A percentile compares a stretch with the other conserved stretches of the same genome.
These are phyloP conservation scores for Scenedesmus sp. DNA, from an alignment of 163 green algal genomes.

Conservation along the genomic window DNA sequence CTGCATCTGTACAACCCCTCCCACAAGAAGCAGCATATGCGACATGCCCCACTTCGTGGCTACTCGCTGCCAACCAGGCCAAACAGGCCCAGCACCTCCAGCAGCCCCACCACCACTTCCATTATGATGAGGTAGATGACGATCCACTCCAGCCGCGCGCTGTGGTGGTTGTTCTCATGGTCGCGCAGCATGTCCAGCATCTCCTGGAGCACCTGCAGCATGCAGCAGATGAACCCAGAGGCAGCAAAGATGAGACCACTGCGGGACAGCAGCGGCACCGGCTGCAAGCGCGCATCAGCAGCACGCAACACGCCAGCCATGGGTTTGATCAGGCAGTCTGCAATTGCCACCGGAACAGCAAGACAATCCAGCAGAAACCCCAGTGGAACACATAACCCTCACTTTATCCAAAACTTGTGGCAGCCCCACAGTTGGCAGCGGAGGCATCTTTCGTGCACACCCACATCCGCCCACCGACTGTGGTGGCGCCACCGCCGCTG, in stretches of 20 bases:
- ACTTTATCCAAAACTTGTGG: no score
- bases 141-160: conserved; percentile 85
- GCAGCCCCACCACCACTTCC: conserved; percentile 65
- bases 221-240: not conserved
- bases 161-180: conserved; percentile 85
- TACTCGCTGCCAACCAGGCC: not conserved
- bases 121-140: conserved; percentile 72
- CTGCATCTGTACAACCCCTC: no score
- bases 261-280: not conserved
- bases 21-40: no score
- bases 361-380: no score
- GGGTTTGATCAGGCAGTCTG: no score
- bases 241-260: not conserved
- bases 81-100: conserved; percentile 63
- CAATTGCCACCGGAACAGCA: no score
- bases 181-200: conserved; percentile 89
- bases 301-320: not conserved
- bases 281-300: not conserved
- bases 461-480: no score
- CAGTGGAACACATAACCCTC: no score
- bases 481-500: not conserved
- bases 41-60: no score
- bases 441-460: no score
- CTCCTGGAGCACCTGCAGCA: conserved; percentile 71
- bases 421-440: no score